phyloP scores from a whole-genome alignment of 1,284 basidiomycete species.

The Sporisorium graminicola region DNA sequence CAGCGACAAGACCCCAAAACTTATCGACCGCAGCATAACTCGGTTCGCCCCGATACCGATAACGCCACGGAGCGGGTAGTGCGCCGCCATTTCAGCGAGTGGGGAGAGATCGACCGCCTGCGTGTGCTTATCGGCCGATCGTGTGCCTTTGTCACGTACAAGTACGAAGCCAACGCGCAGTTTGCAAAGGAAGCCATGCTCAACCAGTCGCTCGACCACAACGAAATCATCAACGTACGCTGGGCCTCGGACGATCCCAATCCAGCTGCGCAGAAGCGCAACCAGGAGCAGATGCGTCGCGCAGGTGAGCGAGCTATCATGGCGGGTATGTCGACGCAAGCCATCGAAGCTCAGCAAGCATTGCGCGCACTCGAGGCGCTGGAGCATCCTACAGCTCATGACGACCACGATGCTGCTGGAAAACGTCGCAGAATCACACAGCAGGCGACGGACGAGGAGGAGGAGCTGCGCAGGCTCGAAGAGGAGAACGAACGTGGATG shows the following conservation, averaged over 20 bases:
- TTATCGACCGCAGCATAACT: constrained; percentile 52
- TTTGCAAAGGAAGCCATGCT: constrained; percentile 99
- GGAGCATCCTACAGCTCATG: constrained; percentile 16
- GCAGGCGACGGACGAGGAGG: constrained; percentile 55
- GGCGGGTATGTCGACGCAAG: constrained; percentile 54
- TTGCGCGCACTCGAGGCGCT: constrained; percentile 50
- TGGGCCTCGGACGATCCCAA: constrained; percentile 68
- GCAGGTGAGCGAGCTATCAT: constrained; percentile 58
- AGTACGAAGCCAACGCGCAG: constrained; percentile 84
- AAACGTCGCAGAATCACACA: constrained; percentile 53
- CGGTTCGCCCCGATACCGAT: constrained; percentile 43
- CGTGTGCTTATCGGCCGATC: constrained; percentile 92
- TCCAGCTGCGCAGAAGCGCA: constrained; percentile 54
- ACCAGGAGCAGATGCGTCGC: constrained; percentile 46
- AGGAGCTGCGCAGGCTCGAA: constrained; percentile 59
- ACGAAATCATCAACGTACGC: constrained; percentile 88
- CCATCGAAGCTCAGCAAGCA: constrained; percentile 49
- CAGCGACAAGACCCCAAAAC: constrained; percentile 35
- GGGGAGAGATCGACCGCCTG: constrained; percentile 94
- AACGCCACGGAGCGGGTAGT: constrained; percentile 61
- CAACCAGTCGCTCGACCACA: constrained; percentile 95
- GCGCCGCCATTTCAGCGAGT: constrained; percentile 87
- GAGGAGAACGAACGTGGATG: constrained; percentile 65
- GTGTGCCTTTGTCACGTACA: constrained; percentile 97
- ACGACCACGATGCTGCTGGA: constrained; percentile 24